phyloP scores from a whole-genome alignment of 495 filamentous ascomycete species.

The Entonaema liquescens region DNA sequence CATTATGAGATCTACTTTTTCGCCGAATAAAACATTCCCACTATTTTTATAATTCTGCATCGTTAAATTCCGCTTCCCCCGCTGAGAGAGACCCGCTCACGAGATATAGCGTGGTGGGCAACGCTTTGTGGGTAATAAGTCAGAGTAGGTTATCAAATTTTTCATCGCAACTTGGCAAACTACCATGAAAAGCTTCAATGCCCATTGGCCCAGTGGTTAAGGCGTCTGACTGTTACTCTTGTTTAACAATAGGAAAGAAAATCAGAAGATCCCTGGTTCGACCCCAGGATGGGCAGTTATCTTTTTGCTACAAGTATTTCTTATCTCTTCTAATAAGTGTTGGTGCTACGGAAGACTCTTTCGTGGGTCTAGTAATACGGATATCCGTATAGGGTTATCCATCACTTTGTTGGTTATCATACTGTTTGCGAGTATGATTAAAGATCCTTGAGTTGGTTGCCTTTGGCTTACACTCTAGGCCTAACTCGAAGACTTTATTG shows the following conservation, averaged over 20 bases:
- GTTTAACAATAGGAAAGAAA: not conserved
- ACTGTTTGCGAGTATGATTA: not conserved
- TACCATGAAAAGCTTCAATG: not conserved
- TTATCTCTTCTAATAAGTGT: not conserved
- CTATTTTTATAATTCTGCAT: too few relatives aligned
- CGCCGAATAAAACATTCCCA: too few relatives aligned
- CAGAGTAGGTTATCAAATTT: not conserved
- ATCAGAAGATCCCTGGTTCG: slow-evolving; percentile 40
- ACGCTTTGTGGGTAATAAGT: slow-evolving; percentile 7
- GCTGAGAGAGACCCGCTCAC: not conserved
- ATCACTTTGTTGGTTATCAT: not conserved
- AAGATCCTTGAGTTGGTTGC: not conserved
- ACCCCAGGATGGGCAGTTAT: slow-evolving; percentile 32
- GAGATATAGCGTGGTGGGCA: not conserved
- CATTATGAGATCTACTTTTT: too few relatives aligned
- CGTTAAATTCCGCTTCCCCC: too few relatives aligned
- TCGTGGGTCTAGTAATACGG: not conserved
- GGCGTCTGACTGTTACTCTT: slow-evolving; percentile 34
- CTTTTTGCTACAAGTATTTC: not conserved
- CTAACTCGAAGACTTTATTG: not conserved
- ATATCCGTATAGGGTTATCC: not conserved
- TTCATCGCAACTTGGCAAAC: not conserved
- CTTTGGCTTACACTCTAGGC: not conserved
- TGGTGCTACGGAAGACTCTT: not conserved
- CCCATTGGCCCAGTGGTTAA: slow-evolving; percentile 36